Base-by-base conservation (phyloP, 768 basidiomycete genomes). In the Tylopilus balloui region DNA sequence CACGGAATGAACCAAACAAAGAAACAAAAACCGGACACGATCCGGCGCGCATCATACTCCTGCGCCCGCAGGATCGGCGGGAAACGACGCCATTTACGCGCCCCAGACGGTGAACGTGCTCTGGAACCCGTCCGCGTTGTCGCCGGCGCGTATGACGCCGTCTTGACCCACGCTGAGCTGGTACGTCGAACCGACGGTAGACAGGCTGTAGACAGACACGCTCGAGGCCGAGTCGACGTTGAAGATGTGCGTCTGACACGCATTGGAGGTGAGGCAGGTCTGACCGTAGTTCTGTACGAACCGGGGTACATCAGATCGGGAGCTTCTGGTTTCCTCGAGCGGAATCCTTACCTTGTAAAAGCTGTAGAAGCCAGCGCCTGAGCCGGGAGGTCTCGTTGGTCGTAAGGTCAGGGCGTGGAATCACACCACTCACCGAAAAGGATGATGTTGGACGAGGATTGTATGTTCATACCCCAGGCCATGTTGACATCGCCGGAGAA, bases 341-440 rank as follows among this genome's bases (percentile, higher is more conserved):
- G 15, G 28, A 25, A n/a, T 3, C 42, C 61, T 44, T 48, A 67
- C 74, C 45, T 64, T 62, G 70, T 68, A 79, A 63, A 79, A 79
- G 58, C 66, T 73, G 60, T 79, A 79, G 34, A 75, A 61, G 0
- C 77, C 77, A 0, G 72, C 78, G 29, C 77, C 73, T 73, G 35
- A 12, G n/a, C 6, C n/a, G n/a, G n/a, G 40, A 25, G 23, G 9
- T 17, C 3, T n/a, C 20, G 17, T 55, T 17, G 60, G 52, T 68
- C 57, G 41, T 65, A 44, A 40, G 71, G 56, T 47, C 66, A 62
- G 11, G 32, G 39, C 50, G n/a, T 69, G 25, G 49, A 50, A 27
- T 11, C 2, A 11, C 2, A 14, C 3, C 8, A 36, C 46, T 47
- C 20, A 68, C 74, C 78, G 50, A 75, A 78, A 35, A 78, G 47